Evolutionary conservation across 2,329 filamentous ascomycete species (phyloP).

Genomic region (Lasiodiplodia sp.): DNA sequence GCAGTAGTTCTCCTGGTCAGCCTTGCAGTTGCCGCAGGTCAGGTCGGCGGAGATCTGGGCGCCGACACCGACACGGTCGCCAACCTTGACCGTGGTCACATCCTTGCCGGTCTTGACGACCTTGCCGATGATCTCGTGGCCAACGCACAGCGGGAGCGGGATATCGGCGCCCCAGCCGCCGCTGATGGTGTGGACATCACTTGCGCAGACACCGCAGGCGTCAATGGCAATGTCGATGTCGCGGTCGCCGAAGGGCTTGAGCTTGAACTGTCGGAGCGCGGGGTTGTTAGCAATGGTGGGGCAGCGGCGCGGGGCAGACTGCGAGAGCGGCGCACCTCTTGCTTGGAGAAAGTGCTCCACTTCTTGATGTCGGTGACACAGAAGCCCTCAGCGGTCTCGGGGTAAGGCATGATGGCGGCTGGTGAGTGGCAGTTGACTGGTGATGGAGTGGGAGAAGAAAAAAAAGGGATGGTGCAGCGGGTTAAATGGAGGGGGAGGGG

Average conservation of each 20-base stretch:
- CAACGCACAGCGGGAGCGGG: conserved; percentile 69
- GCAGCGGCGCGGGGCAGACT: conserved; percentile 4
- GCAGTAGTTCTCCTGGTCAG: conserved; percentile 62
- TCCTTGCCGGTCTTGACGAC: conserved; percentile 59
- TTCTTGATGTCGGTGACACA: conserved; percentile 65
- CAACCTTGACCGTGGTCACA: conserved; percentile 57
- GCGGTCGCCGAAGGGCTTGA: conserved; percentile 85
- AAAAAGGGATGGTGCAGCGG: not conserved
- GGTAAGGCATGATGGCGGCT: conserved; percentile 55
- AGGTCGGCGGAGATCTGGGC: conserved; percentile 59
- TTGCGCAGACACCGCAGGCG: conserved; percentile 57
- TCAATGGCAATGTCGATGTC: conserved; percentile 90
- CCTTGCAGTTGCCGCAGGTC: conserved; percentile 60
- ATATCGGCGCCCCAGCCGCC: conserved; percentile 70
- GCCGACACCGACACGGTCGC: conserved; percentile 57
- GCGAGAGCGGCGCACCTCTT: conserved; percentile 52
- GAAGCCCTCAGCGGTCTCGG: conserved; percentile 60
- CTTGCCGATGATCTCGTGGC: conserved; percentile 65
- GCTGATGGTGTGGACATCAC: conserved; percentile 56
- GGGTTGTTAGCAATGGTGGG: conserved; percentile 22
- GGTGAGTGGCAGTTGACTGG: not conserved
- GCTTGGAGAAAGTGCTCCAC: conserved; percentile 65
- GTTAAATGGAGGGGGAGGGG: conserved; percentile 30
- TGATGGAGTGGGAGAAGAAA: not conserved
- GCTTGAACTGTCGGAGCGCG: conserved; percentile 65